These are phyloP conservation scores for Aureobasidium sp. DNA, from an alignment of 2,329 filamentous ascomycete species.

Conservation along the genomic window DNA sequence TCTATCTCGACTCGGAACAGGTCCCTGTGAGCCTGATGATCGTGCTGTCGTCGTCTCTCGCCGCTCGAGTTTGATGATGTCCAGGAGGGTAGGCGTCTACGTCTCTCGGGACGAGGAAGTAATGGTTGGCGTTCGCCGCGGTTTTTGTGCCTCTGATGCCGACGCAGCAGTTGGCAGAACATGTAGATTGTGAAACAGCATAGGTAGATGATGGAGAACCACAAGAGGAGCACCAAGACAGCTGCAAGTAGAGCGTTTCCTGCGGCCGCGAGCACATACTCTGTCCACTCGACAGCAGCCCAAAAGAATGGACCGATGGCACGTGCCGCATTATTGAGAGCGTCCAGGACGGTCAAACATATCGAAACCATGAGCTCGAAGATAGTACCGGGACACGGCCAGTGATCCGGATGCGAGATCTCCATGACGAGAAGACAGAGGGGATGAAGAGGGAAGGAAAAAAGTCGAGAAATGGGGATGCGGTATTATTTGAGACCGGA, in stretches of 20 bases:
- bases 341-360: background rate
- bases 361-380: background rate
- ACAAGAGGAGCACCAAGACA: background rate
- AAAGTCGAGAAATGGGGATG: background rate
- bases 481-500: background rate
- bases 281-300: background rate
- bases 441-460: background rate
- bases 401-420: background rate
- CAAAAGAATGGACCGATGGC: background rate
- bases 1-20: background rate
- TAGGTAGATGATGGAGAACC: slow-evolving; percentile 1
- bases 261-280: background rate
- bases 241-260: background rate
- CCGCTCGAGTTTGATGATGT: background rate
- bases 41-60: background rate
- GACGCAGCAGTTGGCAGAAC: background rate
- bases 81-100: slow-evolving; percentile 2
- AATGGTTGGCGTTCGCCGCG: background rate
- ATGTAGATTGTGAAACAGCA: background rate
- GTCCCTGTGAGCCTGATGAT: background rate
- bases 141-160: background rate
- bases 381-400: background rate
- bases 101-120: background rate
- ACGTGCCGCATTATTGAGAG: background rate
- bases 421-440: background rate